Evolutionary conservation across 2,329 filamentous ascomycete species (phyloP), one percentile per base, ranked within the genome.

Genomic region (Lachnellula arida): DNA sequence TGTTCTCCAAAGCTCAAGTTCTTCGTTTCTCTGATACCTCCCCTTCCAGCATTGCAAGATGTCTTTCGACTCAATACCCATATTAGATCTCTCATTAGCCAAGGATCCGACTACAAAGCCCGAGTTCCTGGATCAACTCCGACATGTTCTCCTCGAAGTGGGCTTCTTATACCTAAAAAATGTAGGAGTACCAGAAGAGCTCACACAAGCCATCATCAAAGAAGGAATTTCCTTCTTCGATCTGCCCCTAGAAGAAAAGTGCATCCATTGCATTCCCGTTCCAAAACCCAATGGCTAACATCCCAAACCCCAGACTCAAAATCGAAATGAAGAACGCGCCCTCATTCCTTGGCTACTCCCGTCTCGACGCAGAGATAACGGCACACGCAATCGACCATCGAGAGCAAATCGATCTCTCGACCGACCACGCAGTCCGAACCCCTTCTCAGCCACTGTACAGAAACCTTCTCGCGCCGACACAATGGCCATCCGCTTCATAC

Each of bases 131-230:
- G 72, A 75, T 0, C 78, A 89, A 53, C 78, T 96, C 34, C 86
- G 88, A 15, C 77, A 88, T 71, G 89, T 89, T 0, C 75, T 96
- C 34, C 81, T 96, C 65, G 87, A 93, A 69, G 88, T 95, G n/a
- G 91, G 91, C 1, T 96, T 96, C 67, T 72, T 95, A 22, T 96
- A 96, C 67, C 81, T 96, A 59, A 87, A 86, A 68, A 91, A 95
- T 67, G 86, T 89, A 2, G 88, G 87, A 22, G 84, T 93, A 50
- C 77, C 86, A 5, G 79, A 86, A 15, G 75, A 80, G 40, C 73
- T 93, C 51, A 84, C 88, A 63, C 67, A 81, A 23, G 72, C 79
- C 59, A 88, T 93, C 25, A 84, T 90, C 52, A 66, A 73, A 2
- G 79, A 91, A 66, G 89, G 88, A 46, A 82, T 81, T 53, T 76